A percentile compares a stretch with the other conserved stretches of the same genome.
Conservation (phyloP, 1,284 basidiomycete genomes). For the Ustilago sp. region DNA sequence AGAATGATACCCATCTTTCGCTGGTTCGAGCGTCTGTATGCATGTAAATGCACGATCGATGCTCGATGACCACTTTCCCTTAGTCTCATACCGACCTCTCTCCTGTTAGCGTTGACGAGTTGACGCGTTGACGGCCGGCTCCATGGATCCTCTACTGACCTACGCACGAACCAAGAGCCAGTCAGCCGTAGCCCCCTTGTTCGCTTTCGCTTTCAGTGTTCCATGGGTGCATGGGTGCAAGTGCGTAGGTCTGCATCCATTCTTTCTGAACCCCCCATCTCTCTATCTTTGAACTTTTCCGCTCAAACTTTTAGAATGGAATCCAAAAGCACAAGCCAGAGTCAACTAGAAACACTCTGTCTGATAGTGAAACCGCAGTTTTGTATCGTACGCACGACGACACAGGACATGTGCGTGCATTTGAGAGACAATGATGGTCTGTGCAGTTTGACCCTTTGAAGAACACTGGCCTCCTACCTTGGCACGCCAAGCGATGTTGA, state of each 20-base stretch:
- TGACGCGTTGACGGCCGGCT: neutral
- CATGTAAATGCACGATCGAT: conserved; percentile 40
- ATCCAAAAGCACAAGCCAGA: neutral
- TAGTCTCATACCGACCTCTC: neutral
- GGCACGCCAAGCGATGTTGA: conserved; percentile 14
- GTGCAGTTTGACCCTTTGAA: conserved; percentile 17
- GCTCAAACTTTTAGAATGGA: conserved; percentile 13
- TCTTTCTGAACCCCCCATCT: neutral
- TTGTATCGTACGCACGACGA: conserved; percentile 16
- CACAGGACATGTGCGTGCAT: conserved; percentile 30
- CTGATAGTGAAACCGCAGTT: conserved; percentile 1
- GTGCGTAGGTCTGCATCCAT: neutral
- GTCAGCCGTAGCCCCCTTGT: too few species aligned
- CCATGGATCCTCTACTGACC: conserved; percentile 28
- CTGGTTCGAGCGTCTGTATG: conserved; percentile 23
- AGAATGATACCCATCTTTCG: neutral
- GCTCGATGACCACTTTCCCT: conserved; percentile 35
- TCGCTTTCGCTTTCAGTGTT: too few species aligned
- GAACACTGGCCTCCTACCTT: neutral
- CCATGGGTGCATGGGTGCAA: neutral
- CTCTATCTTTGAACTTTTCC: conserved; percentile 1
- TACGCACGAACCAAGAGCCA: neutral
- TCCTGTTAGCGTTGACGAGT: neutral
- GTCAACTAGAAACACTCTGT: neutral
- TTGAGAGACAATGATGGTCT: neutral